Conservation (phyloP, 2,329 filamentous ascomycete species). For the Lachnellula arida region DNA sequence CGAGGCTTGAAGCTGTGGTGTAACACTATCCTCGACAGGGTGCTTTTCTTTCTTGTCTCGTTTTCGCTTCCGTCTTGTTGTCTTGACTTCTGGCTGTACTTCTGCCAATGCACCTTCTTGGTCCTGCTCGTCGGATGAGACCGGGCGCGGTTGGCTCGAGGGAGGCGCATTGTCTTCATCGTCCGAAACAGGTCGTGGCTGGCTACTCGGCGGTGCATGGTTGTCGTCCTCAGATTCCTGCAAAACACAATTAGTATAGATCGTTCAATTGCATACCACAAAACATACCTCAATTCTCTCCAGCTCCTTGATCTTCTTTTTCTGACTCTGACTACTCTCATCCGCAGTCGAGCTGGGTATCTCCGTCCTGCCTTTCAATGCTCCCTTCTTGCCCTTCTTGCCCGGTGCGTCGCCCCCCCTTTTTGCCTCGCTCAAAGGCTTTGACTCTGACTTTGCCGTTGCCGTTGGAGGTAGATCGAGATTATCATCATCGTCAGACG, state of each 20-base stretch:
- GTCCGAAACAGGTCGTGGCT: not conserved
- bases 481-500: not conserved
- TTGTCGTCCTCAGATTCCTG: not conserved
- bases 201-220: too few relatives aligned
- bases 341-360: conserved; percentile 10
- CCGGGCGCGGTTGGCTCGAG: conserved; percentile 16
- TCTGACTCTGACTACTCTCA: not conserved
- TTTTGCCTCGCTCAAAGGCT: too few relatives aligned
- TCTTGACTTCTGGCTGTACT: not conserved
- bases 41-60: not conserved
- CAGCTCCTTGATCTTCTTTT: not conserved
- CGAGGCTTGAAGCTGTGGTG: not conserved
- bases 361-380: not conserved
- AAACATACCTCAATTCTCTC: not conserved
- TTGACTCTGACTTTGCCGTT: too few relatives aligned
- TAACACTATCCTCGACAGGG: not conserved
- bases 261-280: not conserved
- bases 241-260: not conserved
- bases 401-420: too few relatives aligned
- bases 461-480: not conserved
- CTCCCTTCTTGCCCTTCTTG: conserved; percentile 1
- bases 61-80: not conserved
- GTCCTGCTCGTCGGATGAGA: conserved; percentile 2
- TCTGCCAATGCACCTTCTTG: not conserved
- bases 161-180: conserved; percentile 9